Percentiles rank a stretch among this genome's conserved stretches.
Evolutionary conservation across 305 asterid species (phyloP).

Genomic region (Plantago coronopus): DNA sequence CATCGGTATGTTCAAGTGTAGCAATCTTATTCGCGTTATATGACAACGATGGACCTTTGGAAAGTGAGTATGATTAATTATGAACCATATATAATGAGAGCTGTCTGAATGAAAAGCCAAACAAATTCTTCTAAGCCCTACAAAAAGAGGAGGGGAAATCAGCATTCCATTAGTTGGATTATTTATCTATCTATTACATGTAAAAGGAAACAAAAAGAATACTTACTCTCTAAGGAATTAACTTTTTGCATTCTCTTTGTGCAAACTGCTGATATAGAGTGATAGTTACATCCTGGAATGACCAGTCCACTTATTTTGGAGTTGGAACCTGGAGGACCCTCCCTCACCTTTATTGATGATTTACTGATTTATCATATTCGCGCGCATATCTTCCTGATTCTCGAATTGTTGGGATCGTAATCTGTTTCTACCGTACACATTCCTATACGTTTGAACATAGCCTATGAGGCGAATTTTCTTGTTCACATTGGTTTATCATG

Average conservation of each 20-base stretch:
- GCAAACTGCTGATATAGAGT: background rate
- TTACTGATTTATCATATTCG: background rate
- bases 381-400: too few relatives aligned
- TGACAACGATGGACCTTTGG: background rate
- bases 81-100: background rate
- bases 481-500: background rate
- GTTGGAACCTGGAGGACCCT: too few relatives aligned
- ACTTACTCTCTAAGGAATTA: slow-evolving; percentile 6
- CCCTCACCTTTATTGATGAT: background rate
- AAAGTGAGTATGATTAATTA: too few relatives aligned
- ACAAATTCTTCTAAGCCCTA: background rate
- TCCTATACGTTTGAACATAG: slow-evolving; percentile 5
- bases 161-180: background rate
- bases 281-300: background rate
- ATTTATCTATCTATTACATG: background rate
- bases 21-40: background rate
- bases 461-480: slow-evolving; percentile 1
- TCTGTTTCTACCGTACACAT: slow-evolving; percentile 3
- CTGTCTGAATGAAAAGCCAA: background rate
- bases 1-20: background rate
- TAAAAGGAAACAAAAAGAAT: slow-evolving; percentile 2
- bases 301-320: slow-evolving; percentile 5
- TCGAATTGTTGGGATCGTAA: too few relatives aligned
- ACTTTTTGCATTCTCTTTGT: background rate
- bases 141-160: background rate